Base-by-base conservation (phyloP, 164 flowering plant species). In the Dillenia turbinata region DNA sequence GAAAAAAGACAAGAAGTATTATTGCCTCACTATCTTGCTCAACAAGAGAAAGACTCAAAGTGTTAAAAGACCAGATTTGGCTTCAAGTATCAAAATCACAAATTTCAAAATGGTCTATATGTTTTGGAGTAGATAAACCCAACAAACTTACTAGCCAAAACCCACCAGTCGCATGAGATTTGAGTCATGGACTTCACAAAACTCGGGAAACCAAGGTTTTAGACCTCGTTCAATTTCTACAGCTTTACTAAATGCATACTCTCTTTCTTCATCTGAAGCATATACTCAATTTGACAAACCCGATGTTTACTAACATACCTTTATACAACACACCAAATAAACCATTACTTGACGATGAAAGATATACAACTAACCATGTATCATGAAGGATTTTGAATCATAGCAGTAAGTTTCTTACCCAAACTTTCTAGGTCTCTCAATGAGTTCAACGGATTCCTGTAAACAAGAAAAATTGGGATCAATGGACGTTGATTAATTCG, bases 181-280 rank as follows among this genome's bases (percentile, higher is more conserved):
- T 77, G 87, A 12, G 78, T 86, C 92, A 89, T 79, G n/a, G 80
- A 74, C 64, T 87, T 89, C n/a, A 81, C 70, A 66, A 84, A 81
- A 62, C 70, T 78, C 7, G 91, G 96, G 54, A 63, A 79, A 1
- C 74, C 62, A n/a, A 44, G 80, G 46, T 40, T 71, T 80, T 40
- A 84, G 57, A 44, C 59, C 69, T 2, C 75, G 60, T 49, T 76
- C 69, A 16, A 86, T 24, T n/a, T 61, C 60, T 51, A 72, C 73
- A 26, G 89, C 89, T 67, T 65, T 71, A 9, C 79, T 77, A 57
- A 66, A 67, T 1, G 85, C 84, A 55, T 70, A 47, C 61, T 66
- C 17, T 56, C 87, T 74, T 9, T 63, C 77, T 64, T 71, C 79
- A 54, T 76, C 75, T 3, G 78, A 70, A 4, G 86, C 88, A 64